Evolutionary conservation across 495 filamentous ascomycete genomes (phyloP), one percentile per base, ranked within the genome.

Genomic region (Talaromyces liani): DNA sequence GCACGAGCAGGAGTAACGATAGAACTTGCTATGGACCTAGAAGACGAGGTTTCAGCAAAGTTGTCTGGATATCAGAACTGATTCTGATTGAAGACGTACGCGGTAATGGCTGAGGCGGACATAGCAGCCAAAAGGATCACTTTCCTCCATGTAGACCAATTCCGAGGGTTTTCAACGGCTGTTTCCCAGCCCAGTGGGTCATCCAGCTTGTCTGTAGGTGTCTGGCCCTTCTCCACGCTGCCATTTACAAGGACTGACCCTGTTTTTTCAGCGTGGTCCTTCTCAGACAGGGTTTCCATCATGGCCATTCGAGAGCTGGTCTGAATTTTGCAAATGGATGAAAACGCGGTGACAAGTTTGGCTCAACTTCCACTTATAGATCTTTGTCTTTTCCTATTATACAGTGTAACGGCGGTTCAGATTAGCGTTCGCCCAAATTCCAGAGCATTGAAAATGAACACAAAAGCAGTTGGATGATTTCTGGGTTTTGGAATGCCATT

Each of bases 21-120:
- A 22, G 58, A 60, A 27, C n/a, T 60, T 60, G 58, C 20, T 39
- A 60, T 60, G 29, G 58, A 60, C 20, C 58, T 60, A 60, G n/a
- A 29, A 24, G 20, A 54, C 49, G 20, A 54, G 49, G 20, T 54
- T 24, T 60, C 3, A 41, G 31, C 22, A 60, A 29, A 36, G n/a
- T 27, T 29, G 3, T 24, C 12, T 24, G 36, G 58, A 39, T 39
- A 60, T 45, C 8, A 39, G 20, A 39, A 24, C 4, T 47, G 20
- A 41, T 47, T 24, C 29, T 14, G 34, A 24, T 34, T 25, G 31
- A 34, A 22, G 31, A 60, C 33, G 4, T 47, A 60, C 58, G 20
- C 58, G 14, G 58, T 39, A 6, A 60, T 60, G 20, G 58, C 58
- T 18, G 58, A 60, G 20, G 58, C 16, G 29, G 58, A 45, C 58